A percentile compares a stretch with the other conserved stretches of the same genome.
Conservation (phyloP, 2,329 filamentous ascomycete genomes). For the Fusarium chuoi region DNA sequence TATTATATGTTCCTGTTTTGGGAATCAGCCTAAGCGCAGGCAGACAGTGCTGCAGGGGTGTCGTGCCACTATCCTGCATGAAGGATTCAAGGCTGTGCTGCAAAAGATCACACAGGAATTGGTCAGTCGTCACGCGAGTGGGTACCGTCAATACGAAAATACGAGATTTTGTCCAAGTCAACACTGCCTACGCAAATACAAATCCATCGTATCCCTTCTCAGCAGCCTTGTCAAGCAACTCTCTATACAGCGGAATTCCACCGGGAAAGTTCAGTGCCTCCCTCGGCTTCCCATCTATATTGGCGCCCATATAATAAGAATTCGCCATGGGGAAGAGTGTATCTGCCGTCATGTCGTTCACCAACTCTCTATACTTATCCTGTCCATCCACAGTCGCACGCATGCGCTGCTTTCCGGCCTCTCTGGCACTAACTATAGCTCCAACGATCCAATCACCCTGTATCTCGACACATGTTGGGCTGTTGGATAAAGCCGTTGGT, state of each 20-base stretch:
- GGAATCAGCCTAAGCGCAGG: background rate
- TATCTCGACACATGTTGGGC: no score
- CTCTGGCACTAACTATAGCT: no score
- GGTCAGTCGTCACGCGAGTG: background rate
- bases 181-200: no score
- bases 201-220: background rate
- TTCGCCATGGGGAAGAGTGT: background rate
- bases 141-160: background rate
- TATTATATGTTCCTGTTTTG: background rate
- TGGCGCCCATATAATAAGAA: no score
- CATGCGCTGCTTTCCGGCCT: no score
- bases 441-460: no score
- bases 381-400: background rate
- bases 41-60: background rate
- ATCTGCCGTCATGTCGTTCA: background rate
- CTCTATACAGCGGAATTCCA: no score
- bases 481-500: no score
- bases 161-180: background rate
- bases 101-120: background rate
- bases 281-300: background rate
- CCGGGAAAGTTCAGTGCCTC: fast-evolving
- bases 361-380: background rate
- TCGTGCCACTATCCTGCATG: background rate
- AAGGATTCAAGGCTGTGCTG: background rate
- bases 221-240: background rate